A percentile compares a stretch with the other conserved stretches of the same genome.
Conservation (phyloP, 2,329 filamentous ascomycete genomes). For the Penicillium sp. region DNA sequence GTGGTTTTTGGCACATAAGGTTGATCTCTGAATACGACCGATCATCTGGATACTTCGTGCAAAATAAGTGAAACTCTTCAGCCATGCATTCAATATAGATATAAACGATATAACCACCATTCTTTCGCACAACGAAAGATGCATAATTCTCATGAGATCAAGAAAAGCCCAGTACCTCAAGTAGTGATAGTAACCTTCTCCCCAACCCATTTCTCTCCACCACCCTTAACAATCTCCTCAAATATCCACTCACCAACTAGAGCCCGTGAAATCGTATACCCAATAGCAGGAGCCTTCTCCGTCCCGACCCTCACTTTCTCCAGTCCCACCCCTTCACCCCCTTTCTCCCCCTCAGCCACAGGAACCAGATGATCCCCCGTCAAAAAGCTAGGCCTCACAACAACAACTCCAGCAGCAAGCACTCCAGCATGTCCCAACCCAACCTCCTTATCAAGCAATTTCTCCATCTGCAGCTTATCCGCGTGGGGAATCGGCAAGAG, state of each 20-base stretch:
- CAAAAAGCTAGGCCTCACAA: slow-evolving; percentile 38
- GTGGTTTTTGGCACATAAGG: background rate
- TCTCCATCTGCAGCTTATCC: slow-evolving; percentile 39
- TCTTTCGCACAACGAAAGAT: background rate
- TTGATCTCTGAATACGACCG: background rate
- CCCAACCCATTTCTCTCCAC: slow-evolving; percentile 23
- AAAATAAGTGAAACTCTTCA: background rate
- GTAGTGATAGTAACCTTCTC: slow-evolving; percentile 22
- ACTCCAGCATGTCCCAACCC: slow-evolving; percentile 11
- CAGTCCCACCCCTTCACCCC: slow-evolving; percentile 13
- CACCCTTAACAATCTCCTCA: slow-evolving; percentile 22
- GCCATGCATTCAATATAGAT: background rate
- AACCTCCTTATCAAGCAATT: slow-evolving; percentile 26
- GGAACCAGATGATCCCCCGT: slow-evolving; percentile 29
- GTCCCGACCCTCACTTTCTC: slow-evolving; percentile 29
- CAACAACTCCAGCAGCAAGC: slow-evolving; percentile 20
- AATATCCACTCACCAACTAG: slow-evolving; percentile 40
- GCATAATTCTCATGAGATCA: too few species aligned
- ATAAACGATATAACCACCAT: background rate
- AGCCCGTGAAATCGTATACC: slow-evolving; percentile 34
- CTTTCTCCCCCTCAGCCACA: slow-evolving; percentile 14
- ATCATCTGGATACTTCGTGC: background rate
- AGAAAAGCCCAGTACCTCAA: background rate
- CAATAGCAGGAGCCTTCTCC: slow-evolving; percentile 31
- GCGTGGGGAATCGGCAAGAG: slow-evolving; percentile 33